A percentile compares a stretch with the other conserved stretches of the same genome.
phyloP scores from a whole-genome alignment of 352 stramenopile species.

The Globisporangium rhizosaccharum region DNA sequence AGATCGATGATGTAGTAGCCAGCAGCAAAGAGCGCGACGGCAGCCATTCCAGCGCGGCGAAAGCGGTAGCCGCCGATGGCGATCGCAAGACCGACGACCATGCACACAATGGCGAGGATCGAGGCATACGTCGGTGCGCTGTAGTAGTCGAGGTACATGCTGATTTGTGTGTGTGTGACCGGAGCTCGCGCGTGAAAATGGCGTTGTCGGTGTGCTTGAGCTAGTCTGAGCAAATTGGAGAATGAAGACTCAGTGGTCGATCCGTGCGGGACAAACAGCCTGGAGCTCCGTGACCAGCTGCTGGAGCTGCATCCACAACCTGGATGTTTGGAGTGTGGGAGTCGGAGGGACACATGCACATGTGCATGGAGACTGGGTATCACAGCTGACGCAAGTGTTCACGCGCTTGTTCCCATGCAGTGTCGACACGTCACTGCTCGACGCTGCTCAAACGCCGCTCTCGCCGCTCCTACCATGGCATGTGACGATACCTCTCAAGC shows the following conservation, averaged over 20 bases:
- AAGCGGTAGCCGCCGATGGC: not conserved
- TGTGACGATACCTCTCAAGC: no score
- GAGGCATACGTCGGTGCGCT: not conserved
- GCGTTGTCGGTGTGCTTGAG: not conserved
- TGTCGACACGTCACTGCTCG: no score
- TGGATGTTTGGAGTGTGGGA: no score
- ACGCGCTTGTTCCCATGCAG: no score
- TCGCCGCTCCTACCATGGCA: no score
- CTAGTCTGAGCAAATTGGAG: not conserved
- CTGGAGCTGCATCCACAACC: no score
- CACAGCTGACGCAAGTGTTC: no score
- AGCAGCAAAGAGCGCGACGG: constrained; percentile 7
- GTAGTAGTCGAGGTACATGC: not conserved
- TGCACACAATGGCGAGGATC: not conserved
- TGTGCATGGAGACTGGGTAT: no score
- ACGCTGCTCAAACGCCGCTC: no score
- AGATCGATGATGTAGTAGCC: not conserved
- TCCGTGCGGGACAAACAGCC: no score
- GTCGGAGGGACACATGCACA: no score
- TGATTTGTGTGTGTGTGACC: not conserved
- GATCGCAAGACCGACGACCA: not conserved
- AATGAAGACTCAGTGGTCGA: not conserved
- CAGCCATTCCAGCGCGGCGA: not conserved
- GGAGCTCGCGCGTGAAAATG: not conserved
- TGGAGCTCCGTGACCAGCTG: no score